A percentile compares a stretch with the other conserved stretches of the same genome.
These are phyloP conservation scores for Gigaspora rosea DNA, from an alignment of 192 early-diverging fungal species.

Conservation along the genomic window DNA sequence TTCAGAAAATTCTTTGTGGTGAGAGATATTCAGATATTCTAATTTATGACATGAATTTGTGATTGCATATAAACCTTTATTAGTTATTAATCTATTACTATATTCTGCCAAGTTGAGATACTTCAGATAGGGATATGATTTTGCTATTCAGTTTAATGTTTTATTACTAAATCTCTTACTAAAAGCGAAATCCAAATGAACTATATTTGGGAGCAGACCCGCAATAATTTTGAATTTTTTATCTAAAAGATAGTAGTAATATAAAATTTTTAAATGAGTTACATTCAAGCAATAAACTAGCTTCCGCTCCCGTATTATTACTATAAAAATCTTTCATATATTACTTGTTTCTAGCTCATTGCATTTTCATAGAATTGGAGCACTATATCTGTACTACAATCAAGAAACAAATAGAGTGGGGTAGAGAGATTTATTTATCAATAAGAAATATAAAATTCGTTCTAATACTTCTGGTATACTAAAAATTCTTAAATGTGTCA, in stretches of 20 bases:
- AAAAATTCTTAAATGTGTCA: too few species aligned
- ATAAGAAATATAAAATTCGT: too few species aligned
- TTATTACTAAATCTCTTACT: conserved; percentile 4
- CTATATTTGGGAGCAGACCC: conserved; percentile 10
- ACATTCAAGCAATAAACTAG: conserved; percentile 24
- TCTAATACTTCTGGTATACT: too few species aligned
- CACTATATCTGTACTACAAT: too few species aligned
- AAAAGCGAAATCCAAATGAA: conserved; percentile 8
- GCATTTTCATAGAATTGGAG: too few species aligned
- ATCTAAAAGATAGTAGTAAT: conserved; percentile 11
- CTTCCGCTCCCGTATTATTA: conserved; percentile 2
- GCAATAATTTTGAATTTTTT: conserved; percentile 19
- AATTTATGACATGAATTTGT: conserved; percentile 7
- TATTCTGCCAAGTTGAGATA: conserved; percentile 14
- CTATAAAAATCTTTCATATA: conserved; percentile 6
- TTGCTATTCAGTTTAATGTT: conserved; percentile 20
- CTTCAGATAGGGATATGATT: conserved; percentile 20
- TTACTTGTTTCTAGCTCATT: not conserved
- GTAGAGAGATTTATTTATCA: too few species aligned
- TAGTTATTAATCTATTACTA: conserved; percentile 2
- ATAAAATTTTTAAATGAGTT: conserved; percentile 1
- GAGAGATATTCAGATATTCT: conserved; percentile 22
- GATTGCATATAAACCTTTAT: too few species aligned
- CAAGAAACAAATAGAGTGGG: too few species aligned
- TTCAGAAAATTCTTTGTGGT: conserved; percentile 20